Evolutionary conservation across 371 early-diverging fungal genomes (phyloP), one percentile per base, ranked within the genome.

Genomic region (Rhizopus delemar): DNA sequence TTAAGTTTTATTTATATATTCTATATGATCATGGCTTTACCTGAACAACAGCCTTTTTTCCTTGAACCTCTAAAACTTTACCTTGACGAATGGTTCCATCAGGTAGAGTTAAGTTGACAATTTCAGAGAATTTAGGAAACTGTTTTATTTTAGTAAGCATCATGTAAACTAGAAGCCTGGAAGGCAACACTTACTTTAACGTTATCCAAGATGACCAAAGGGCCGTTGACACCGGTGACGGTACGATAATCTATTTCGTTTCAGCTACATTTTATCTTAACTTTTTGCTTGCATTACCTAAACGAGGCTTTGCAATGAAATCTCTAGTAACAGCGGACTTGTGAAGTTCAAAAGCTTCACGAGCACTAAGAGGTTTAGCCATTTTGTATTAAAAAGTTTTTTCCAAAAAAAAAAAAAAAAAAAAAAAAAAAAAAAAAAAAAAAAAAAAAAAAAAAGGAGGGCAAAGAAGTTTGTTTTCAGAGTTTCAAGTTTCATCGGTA

Each of bases 161-260:
- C 22, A 22, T 22, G 22, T 22, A 22, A 22, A 22, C 2, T 22
- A 22, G 22, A 22, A 22, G 22, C 22, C 22, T 22, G 22, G 22
- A 22, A 22, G 22, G 22, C 22, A 22, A 22, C 22, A 22, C 56
- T 57, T 82, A 92, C 92, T 87, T 96, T 96, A 73, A 99, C 96
- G 72, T 98, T 94, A 74, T 99, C 99, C 60, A 99, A 82, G 77
- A 99, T 97, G 45, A 99, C 99, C 69, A 99, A 83, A 39, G 99
- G 99, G 38, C 99, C 99, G 76, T 99, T 99, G 53, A 99, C 99
- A 74, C 99, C 99, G 31, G 95, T 85, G 35, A 99, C 98, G 45
- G 99, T 99, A 59, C 97, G 87, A 80, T 99, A 99, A 72, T 97
- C 98, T 96, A 78, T 35, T 46, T 5, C 51, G 43, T 41, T 49